These are phyloP conservation scores for Nakaseomyces kungkrabaensis DNA, from an alignment of 1,139 yeast genomes.

Conservation along the genomic window DNA sequence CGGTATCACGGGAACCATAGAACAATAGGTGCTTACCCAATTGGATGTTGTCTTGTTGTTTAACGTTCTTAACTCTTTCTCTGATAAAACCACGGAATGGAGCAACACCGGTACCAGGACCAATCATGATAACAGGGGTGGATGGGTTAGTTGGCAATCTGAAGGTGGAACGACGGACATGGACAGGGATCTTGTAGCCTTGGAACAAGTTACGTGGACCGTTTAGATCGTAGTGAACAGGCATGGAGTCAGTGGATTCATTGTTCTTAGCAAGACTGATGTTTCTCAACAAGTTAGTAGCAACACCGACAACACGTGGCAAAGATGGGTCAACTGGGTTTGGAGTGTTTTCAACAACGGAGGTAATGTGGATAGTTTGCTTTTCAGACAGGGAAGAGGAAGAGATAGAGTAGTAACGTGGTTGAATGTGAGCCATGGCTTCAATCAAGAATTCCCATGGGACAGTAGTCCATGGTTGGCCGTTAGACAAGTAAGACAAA, in stretches of 20 bases:
- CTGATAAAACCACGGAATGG: constrained; percentile 92
- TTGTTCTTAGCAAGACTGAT: constrained; percentile 57
- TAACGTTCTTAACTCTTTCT: constrained; percentile 57
- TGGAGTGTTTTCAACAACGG: constrained; percentile 67
- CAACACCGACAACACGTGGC: constrained; percentile 49
- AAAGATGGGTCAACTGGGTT: constrained; percentile 30
- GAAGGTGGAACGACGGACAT: constrained; percentile 89
- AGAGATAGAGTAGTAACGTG: constrained; percentile 94
- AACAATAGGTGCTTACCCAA: constrained; percentile 71
- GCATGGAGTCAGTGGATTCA: constrained; percentile 28
- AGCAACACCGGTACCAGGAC: constrained; percentile 98
- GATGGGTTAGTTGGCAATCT: constrained; percentile 83
- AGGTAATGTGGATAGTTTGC: constrained; percentile 69
- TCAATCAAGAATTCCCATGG: constrained; percentile 85
- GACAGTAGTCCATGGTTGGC: constrained; percentile 52
- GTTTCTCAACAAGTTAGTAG: constrained; percentile 77
- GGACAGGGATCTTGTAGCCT: constrained; percentile 66
- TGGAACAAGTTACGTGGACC: constrained; percentile 71
- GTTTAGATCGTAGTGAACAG: constrained; percentile 54
- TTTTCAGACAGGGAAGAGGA: constrained; percentile 79
- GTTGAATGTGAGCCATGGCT: constrained; percentile 70
- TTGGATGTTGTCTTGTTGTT: constrained; percentile 34
- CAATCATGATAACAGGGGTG: constrained; percentile 83
- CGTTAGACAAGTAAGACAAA: constrained; percentile 50
- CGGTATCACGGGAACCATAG: constrained; percentile 74